phyloP scores from a whole-genome alignment of 1,139 yeast species.

The Magnusiomyces suaveolens region DNA sequence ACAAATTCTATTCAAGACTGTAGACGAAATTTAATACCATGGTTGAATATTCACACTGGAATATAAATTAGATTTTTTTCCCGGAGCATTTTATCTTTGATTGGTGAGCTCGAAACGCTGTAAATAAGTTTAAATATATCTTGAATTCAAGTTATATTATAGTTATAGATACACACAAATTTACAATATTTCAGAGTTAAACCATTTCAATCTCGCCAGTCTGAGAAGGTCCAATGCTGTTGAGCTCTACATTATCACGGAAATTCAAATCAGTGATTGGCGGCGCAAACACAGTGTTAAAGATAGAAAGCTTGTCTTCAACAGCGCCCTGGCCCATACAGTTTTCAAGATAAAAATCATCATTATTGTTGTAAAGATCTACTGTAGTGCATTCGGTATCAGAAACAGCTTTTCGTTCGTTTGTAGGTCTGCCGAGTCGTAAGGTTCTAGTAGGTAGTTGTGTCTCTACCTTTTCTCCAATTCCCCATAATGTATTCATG shows the following conservation, averaged over 20 bases:
- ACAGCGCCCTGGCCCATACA: not conserved
- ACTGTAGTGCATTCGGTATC: not conserved
- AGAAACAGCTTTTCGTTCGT: not conserved
- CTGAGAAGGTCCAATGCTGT: too few relatives aligned
- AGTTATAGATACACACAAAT: not conserved
- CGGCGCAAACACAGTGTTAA: too few relatives aligned
- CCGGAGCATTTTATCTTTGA: too few relatives aligned
- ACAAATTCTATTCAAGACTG: too few relatives aligned
- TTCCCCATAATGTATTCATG: constrained; percentile 58
- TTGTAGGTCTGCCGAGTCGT: not conserved
- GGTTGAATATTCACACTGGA: too few relatives aligned
- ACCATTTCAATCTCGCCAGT: not conserved
- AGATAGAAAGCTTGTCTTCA: not conserved
- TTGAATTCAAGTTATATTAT: too few relatives aligned
- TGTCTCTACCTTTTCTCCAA: constrained; percentile 44
- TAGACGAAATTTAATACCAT: too few relatives aligned
- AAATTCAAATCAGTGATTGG: too few relatives aligned
- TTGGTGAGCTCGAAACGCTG: too few relatives aligned
- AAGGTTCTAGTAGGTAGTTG: constrained; percentile 42
- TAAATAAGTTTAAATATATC: too few relatives aligned
- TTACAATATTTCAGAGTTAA: not conserved
- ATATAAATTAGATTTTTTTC: too few relatives aligned
- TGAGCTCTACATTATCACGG: too few relatives aligned
- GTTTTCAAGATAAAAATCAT: not conserved
- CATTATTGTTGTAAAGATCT: not conserved